Conservation (phyloP, 305 asterid genomes). For the Solanum hybrid region DNA sequence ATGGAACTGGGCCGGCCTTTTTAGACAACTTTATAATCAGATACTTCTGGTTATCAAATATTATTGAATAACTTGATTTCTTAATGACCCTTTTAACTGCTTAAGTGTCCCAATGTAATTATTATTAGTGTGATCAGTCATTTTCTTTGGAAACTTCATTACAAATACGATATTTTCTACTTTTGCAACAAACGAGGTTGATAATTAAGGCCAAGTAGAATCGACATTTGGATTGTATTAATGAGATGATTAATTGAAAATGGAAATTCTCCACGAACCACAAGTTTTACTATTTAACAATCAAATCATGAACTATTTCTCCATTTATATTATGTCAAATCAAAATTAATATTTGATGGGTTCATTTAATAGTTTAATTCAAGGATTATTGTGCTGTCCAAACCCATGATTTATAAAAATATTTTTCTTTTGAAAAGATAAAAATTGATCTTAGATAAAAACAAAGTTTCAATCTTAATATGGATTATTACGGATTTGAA, state of each 20-base stretch:
- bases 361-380: not conserved
- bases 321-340: not conserved
- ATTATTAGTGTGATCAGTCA: not conserved
- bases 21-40: not conserved
- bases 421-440: not conserved
- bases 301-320: not conserved
- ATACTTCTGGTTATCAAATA: not conserved
- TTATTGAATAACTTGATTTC: not conserved
- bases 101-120: not conserved
- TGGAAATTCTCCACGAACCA: not conserved
- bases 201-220: not conserved
- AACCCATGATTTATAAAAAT: not conserved
- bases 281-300: not conserved
- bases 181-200: not conserved
- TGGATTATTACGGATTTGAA: too few species aligned
- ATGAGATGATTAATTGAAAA: not conserved
- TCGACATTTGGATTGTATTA: not conserved
- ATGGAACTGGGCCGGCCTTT: too few species aligned
- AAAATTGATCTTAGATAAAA: not conserved
- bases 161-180: not conserved
- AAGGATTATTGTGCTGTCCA: not conserved
- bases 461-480: too few species aligned
- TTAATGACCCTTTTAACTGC: not conserved
- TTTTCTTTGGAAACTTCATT: not conserved
- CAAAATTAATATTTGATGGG: not conserved